Percentiles rank a stretch among this genome's conserved stretches.
phyloP scores from a whole-genome alignment of 176 grass and related monocot species.

The Echinochloa phyllopogon region DNA sequence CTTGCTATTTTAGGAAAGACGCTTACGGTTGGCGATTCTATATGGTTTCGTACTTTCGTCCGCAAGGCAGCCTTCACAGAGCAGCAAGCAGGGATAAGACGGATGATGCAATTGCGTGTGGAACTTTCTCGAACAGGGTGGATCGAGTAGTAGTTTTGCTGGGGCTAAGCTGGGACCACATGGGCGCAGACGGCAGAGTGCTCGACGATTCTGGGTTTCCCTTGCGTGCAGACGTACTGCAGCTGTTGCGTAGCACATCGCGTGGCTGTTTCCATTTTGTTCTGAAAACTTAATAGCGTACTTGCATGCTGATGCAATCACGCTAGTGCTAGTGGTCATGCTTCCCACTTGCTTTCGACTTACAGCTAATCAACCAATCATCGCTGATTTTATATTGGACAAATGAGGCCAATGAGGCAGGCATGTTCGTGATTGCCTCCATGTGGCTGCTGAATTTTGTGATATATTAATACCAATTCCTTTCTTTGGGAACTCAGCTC shows the following conservation, averaged over 20 bases:
- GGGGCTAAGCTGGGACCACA: background rate
- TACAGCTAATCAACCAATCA: background rate
- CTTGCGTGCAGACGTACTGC: slow-evolving; percentile 39
- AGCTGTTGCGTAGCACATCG: slow-evolving; percentile 10
- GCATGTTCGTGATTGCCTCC: background rate
- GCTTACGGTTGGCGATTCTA: background rate
- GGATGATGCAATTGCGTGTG: slow-evolving; percentile 44
- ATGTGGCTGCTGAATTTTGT: background rate
- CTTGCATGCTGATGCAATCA: slow-evolving; percentile 2
- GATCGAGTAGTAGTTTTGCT: background rate
- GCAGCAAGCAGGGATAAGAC: background rate
- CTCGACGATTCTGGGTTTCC: slow-evolving; percentile 17
- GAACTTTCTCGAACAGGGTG: background rate
- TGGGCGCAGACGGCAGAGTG: background rate
- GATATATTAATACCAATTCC: background rate
- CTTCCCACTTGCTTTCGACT: background rate
- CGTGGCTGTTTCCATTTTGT: background rate
- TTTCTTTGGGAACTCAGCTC: background rate
- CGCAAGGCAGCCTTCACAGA: slow-evolving; percentile 7
- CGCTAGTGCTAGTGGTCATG: background rate
- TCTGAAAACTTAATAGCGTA: background rate
- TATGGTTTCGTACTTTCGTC: background rate
- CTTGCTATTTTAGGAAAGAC: background rate
- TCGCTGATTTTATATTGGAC: background rate
- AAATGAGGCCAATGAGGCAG: background rate